A percentile compares a stretch with the other conserved stretches of the same genome.
Conservation (phyloP, 2,329 filamentous ascomycete genomes). For the Fusarium sp. region DNA sequence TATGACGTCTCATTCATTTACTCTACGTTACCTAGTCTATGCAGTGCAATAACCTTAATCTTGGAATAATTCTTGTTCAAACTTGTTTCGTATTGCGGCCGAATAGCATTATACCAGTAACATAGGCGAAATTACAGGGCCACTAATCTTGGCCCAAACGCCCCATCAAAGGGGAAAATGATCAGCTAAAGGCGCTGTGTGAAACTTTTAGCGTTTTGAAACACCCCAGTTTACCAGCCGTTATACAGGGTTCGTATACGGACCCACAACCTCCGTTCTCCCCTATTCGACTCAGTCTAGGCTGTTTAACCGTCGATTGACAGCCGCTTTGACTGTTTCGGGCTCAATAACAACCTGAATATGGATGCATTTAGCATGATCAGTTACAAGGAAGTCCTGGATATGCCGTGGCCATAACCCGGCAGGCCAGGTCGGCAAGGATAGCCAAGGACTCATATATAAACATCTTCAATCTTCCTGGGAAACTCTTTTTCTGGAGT, state of each 20-base stretch:
- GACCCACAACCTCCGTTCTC: constrained; percentile 19
- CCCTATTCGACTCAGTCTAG: constrained; percentile 5
- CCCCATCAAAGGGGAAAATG: constrained; percentile 9
- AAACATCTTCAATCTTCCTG: not conserved
- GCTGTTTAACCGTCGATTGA: not conserved
- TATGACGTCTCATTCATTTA: not conserved
- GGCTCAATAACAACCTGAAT: not conserved
- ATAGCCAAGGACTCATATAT: not conserved
- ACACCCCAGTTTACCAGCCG: constrained; percentile 4
- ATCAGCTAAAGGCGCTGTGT: not conserved
- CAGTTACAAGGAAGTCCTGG: not conserved
- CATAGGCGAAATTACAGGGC: constrained; percentile 11
- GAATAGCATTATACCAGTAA: not conserved
- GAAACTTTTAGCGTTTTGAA: constrained; percentile 27
- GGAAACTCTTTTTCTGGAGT: not conserved
- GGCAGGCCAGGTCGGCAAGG: not conserved
- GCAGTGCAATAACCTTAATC: not conserved
- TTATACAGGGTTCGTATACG: constrained; percentile 6
- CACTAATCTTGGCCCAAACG: not conserved
- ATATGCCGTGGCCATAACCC: not conserved
- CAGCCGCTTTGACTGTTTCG: constrained; percentile 6
- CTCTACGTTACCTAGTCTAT: not conserved
- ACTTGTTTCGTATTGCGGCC: not conserved
- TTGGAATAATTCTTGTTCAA: constrained; percentile 1
- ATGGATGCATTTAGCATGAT: not conserved